phyloP scores from a whole-genome alignment of 495 filamentous ascomycete genomes.

The Hapsidospora chrysogenum region DNA sequence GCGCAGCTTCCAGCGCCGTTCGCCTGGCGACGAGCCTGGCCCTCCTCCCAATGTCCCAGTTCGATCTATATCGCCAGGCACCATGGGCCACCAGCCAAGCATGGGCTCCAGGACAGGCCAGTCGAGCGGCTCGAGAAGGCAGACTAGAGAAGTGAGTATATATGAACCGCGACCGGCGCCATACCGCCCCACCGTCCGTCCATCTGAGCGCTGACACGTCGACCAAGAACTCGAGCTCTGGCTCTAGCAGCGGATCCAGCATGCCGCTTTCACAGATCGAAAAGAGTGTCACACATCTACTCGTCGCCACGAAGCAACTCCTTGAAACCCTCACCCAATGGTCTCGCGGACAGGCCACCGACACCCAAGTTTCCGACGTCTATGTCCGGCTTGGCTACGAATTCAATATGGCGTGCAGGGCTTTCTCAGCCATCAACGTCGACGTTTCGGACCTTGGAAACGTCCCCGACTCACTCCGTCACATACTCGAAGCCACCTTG shows the following conservation, averaged over 20 bases:
- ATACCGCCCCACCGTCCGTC: not conserved
- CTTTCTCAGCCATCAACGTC: slow-evolving; percentile 90
- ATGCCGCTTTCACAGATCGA: slow-evolving; percentile 77
- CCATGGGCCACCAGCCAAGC: slow-evolving; percentile 30
- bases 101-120: slow-evolving; percentile 18
- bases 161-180: not conserved
- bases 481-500: slow-evolving; percentile 85
- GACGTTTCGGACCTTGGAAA: slow-evolving; percentile 87
- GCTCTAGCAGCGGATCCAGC: slow-evolving; percentile 15
- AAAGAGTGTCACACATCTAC: slow-evolving; percentile 92
- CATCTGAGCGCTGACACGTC: not conserved
- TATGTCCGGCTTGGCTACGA: slow-evolving; percentile 96
- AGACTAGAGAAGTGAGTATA: slow-evolving; percentile 24
- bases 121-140: slow-evolving; percentile 8
- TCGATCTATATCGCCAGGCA: slow-evolving; percentile 42
- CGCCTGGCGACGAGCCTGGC: slow-evolving; percentile 20
- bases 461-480: slow-evolving; percentile 77
- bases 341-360: slow-evolving; percentile 80
- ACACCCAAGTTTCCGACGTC: slow-evolving; percentile 90
- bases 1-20: slow-evolving; percentile 14
- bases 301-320: slow-evolving; percentile 94
- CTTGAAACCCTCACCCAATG: slow-evolving; percentile 94
- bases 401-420: slow-evolving; percentile 94
- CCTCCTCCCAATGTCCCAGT: slow-evolving; percentile 31
- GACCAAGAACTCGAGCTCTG: not conserved